Evolutionary conservation across 2,329 filamentous ascomycete genomes (phyloP), one percentile per base, ranked within the genome.

Genomic region (Neopestalotiopsis sp.): DNA sequence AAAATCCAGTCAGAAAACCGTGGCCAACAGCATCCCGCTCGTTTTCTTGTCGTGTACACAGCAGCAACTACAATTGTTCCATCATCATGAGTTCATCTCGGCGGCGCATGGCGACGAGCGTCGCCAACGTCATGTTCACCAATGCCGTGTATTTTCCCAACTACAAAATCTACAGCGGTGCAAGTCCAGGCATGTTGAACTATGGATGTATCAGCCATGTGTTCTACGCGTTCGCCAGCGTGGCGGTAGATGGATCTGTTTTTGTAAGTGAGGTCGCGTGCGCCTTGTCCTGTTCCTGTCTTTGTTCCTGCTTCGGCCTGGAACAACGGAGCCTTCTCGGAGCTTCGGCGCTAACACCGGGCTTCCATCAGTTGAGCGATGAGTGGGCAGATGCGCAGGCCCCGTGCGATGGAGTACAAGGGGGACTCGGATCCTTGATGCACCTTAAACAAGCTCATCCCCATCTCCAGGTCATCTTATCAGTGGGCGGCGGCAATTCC

Each of bases 71-170:
- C 34, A 30, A n/a, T 13, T 34, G 32, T 40, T 32, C 30, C 32
- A 28, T 30, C 42, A 84, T 81, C 42, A 84, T 81, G 78, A 84
- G 78, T 72, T 83, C 82, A 28, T 78, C 83, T 58, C 83, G 81
- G 75, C 85, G 83, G 72, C 83, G 83, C 71, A 81, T 84, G 73
- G 77, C 81, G 57, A 79, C 81, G 49, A 85, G 83, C 78, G 77
- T 81, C 56, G 81, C 81, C 30, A 82, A 79, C 70, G 83, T 90
- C 70, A 87, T 89, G 81, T 87, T 84, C 77, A 88, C 88, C 75
- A 96, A 96, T 79, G 93, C 91, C 28, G 91, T 94, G 20, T 96
- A 95, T 81, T 96, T 94, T 79, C 92, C 92, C n/a, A 95, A 94
- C 80, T 90, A 89, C 82, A 85, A 90, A 69, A 88, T 94, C 73